Base-by-base conservation (phyloP, 1,139 yeast species). In the Sugiyamaella novakii region DNA sequence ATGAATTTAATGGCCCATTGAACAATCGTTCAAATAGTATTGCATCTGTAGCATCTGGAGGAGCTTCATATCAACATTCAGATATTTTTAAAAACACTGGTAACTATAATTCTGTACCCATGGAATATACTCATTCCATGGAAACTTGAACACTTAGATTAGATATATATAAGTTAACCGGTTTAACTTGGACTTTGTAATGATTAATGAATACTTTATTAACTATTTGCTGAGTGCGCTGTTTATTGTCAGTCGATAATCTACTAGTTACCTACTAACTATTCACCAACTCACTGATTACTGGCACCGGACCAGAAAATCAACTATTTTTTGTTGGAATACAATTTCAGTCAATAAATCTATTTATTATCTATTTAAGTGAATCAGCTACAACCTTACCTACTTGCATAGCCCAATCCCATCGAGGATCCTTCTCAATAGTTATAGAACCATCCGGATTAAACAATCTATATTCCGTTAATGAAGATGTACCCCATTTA, bases 371-470 rank as follows among this genome's bases (percentile, higher is more conserved):
- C n/a, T n/a, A n/a, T 18, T 34, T 21, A 14, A 34, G 12, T 7
- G 39, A 28, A 11, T 17, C 12, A 10, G 39, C 30, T 8, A 42
- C 33, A 10, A 42, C 59, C 24, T 62, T 49, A 2, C 65, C 55
- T n/a, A 68, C 70, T 29, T 58, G 60, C 49, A 63, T 51, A n/a
- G 69, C 65, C 69, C 71, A 66, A 22, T 67, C 66, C 73, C 73
- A 69, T 31, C 59, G 54, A 3, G 58, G 56, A 52, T 69, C 73
- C 4, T 54, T 57, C 11, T 53, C 55, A 31, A 62, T 55, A 4
- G 51, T 52, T 11, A 59, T 56, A 1, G 59, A 25, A 6, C 73
- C 73, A 49, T 67, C 67, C 15, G 54, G 41, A 21, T 58, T 52
- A 41, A 66, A 59, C 17, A 49, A 45, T 41, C 68, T 58, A 22